Evolutionary conservation across 2,329 filamentous ascomycete species (phyloP).

Genomic region (Aspergillus quadrilineatus): DNA sequence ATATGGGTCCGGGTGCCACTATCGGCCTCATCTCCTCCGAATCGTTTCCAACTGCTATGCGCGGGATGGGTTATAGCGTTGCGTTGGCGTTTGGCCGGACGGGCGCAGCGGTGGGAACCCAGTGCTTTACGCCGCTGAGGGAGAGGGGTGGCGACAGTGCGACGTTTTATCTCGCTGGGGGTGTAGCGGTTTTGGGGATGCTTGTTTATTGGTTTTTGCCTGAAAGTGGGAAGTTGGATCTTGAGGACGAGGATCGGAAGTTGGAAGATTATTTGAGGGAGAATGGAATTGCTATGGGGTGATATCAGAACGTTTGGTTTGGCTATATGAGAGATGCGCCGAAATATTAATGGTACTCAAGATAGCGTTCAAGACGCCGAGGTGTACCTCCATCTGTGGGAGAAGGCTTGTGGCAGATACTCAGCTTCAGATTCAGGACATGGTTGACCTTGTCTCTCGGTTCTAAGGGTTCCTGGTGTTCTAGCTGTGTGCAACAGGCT

Average conservation of each 20-base stretch:
- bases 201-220: conserved; percentile 33
- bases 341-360: too few species aligned
- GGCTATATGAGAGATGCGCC: too few species aligned
- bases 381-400: too few species aligned
- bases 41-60: conserved; percentile 34
- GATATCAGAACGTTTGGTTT: background rate
- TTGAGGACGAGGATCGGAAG: conserved; percentile 29
- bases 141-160: conserved; percentile 28
- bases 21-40: conserved; percentile 36
- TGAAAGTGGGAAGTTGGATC: conserved; percentile 29
- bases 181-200: conserved; percentile 29
- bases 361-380: too few species aligned
- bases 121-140: conserved; percentile 35
- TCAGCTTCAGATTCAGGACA: too few species aligned
- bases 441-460: too few species aligned
- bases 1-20: conserved; percentile 37
- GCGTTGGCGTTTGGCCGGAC: conserved; percentile 36
- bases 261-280: conserved; percentile 25
- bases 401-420: too few species aligned
- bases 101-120: conserved; percentile 36
- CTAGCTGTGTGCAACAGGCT: too few species aligned
- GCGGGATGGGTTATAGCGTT: conserved; percentile 35
- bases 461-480: too few species aligned
- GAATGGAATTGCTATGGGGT: conserved; percentile 18
- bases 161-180: conserved; percentile 35